Evolutionary conservation across 108 stramenopile genomes (phyloP).

Genomic region (Nitzschia palea): DNA sequence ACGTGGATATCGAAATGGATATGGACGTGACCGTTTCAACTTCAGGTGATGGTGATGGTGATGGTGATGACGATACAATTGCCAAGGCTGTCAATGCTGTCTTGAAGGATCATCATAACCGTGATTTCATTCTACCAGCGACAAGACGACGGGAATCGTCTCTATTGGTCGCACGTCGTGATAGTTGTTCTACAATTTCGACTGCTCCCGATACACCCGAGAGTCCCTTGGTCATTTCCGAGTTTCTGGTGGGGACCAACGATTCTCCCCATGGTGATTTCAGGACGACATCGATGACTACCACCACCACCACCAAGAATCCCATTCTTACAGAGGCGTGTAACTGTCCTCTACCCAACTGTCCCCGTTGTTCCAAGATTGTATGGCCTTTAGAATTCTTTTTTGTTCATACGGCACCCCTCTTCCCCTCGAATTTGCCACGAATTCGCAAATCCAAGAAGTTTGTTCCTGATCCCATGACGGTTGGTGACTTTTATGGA

Average conservation of each 20-base stretch:
- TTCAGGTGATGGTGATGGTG: too few species aligned
- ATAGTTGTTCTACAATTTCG: conserved; percentile 9
- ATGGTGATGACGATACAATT: background rate
- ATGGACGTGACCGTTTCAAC: background rate
- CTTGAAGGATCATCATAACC: background rate
- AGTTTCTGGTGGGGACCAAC: background rate
- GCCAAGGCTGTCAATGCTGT: background rate
- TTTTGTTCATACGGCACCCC: background rate
- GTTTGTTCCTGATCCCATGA: conserved; percentile 1
- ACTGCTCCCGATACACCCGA: background rate
- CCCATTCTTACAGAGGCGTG: background rate
- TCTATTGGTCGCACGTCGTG: background rate
- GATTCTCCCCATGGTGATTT: background rate
- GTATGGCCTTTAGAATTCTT: background rate
- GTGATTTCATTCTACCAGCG: background rate
- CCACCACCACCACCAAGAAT: conserved; percentile 1
- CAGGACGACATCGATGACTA: background rate
- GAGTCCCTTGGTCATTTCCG: background rate
- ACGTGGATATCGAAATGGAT: background rate
- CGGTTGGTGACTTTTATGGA: conserved; percentile 10
- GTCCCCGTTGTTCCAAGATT: background rate
- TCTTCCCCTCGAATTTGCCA: background rate
- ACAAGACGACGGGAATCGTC: background rate
- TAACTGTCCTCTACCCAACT: background rate
- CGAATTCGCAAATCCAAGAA: background rate